Evolutionary conservation across 2,329 filamentous ascomycete species (phyloP).

Genomic region (Zelopaecilomyces penicillatus): DNA sequence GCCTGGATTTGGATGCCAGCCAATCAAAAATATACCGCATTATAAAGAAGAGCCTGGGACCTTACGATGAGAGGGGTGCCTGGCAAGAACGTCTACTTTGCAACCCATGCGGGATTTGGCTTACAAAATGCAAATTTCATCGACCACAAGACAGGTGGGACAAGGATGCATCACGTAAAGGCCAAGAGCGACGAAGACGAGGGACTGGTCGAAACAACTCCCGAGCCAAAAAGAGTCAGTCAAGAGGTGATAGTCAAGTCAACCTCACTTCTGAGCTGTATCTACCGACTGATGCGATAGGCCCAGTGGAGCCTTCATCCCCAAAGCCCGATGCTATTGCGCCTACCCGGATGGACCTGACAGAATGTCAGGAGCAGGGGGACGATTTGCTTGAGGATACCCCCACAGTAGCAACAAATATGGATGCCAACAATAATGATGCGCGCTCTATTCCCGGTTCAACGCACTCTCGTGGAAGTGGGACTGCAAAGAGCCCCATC

Average conservation of each 20-base stretch:
- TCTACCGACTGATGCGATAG: conserved; percentile 44
- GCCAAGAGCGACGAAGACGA: conserved; percentile 43
- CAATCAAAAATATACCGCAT: conserved; percentile 61
- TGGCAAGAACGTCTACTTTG: conserved; percentile 74
- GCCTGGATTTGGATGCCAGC: conserved; percentile 55
- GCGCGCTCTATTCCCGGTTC: conserved; percentile 29
- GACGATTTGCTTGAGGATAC: neutral
- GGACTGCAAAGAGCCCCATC: conserved; percentile 50
- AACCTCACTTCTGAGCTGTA: conserved; percentile 47
- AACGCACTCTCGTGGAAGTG: conserved; percentile 46
- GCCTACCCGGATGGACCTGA: conserved; percentile 11
- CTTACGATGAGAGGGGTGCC: conserved; percentile 52
- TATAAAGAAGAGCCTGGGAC: conserved; percentile 63
- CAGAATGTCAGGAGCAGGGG: conserved; percentile 2
- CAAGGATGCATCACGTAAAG: conserved; percentile 46
- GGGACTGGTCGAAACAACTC: conserved; percentile 32
- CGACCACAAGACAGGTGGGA: conserved; percentile 80
- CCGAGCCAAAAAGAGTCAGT: conserved; percentile 39
- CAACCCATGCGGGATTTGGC: conserved; percentile 94
- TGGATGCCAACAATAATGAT: conserved; percentile 9
- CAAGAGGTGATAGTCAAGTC: conserved; percentile 37
- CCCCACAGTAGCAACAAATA: neutral
- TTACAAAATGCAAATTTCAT: conserved; percentile 79
- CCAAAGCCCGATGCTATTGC: conserved; percentile 17
- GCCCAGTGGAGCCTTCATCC: conserved; percentile 34